A percentile compares a stretch with the other conserved stretches of the same genome.
phyloP scores from a whole-genome alignment of 352 stramenopile genomes.

The Phytophthora capsici region DNA sequence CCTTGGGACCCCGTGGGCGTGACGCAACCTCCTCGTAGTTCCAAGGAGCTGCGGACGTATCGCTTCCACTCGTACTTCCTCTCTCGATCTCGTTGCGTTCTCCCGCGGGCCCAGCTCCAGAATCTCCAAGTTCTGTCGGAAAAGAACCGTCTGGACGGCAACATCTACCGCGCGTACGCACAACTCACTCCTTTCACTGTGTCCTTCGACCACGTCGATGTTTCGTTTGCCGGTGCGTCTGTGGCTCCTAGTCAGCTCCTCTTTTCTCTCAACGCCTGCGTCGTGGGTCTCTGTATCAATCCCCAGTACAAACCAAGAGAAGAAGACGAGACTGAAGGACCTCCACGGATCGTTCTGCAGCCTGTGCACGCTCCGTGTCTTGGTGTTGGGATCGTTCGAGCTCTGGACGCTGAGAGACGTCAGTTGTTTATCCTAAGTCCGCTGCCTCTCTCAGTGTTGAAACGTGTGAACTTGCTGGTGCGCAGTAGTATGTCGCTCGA shows the following conservation, averaged over 20 bases:
- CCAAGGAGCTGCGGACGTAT: constrained; percentile 85
- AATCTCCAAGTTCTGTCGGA: constrained; percentile 76
- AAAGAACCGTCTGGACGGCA: constrained; percentile 65
- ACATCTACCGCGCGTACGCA: constrained; percentile 63
- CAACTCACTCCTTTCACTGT: constrained; percentile 55
- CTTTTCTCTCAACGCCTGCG: constrained; percentile 70
- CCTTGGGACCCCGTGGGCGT: constrained; percentile 73
- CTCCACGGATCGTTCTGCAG: constrained; percentile 64
- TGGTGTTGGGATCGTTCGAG: constrained; percentile 71
- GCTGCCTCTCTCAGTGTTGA: constrained; percentile 53
- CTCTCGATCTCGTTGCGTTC: constrained; percentile 33
- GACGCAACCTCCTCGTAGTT: constrained; percentile 72
- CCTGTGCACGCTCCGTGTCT: constrained; percentile 67
- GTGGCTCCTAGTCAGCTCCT: constrained; percentile 80
- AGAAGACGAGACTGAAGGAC: constrained; percentile 24
- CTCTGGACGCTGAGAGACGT: constrained; percentile 56
- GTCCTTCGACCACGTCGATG: constrained; percentile 63
- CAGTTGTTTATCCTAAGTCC: constrained; percentile 76
- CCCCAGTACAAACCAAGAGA: constrained; percentile 37
- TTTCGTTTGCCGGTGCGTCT: constrained; percentile 62
- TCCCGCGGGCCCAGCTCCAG: constrained; percentile 55
- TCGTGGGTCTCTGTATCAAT: constrained; percentile 83
- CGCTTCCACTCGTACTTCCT: constrained; percentile 87
- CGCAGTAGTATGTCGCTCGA: constrained; percentile 70
- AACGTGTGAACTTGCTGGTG: constrained; percentile 78